Base-by-base conservation (phyloP, 345 rosid genomes). In the Heritiera littoralis region DNA sequence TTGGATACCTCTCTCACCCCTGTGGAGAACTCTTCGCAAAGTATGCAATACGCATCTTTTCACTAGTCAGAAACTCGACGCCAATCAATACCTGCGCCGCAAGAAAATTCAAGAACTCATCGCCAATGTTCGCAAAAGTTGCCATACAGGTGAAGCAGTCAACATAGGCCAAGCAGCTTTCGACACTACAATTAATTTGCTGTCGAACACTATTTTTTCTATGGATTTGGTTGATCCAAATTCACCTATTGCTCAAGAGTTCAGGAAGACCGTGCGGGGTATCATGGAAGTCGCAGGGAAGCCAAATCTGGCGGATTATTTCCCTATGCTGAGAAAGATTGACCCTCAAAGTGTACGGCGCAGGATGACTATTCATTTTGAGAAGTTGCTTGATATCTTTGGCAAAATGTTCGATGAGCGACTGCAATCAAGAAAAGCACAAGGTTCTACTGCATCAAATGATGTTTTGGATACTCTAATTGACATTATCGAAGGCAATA, bases 161-260 rank as follows among this genome's bases (percentile, higher is more conserved):
- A 84, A 84, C 56, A 80, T 90, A 0, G 86, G 92, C 18, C 79
- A 77, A 58, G 88, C 80, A 18, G 79, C 86, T 9, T 88, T 89
- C 76, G 51, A 5, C 63, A 79, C 92, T 51, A 8, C 66, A 6
- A 80, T 89, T 13, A 88, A 86, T 76, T 66, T 86, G 51, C 20
- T 88, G n/a, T 87, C 92, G 0, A 85, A 83, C 80, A 74, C 84
- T 49, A 12, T 91, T 13, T 79, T 87, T 56, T 91, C 93, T 0
- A 28, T 77, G 5, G 89, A 91, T 82, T 66, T 91, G 40, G 83
- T 76, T 46, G 79, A 83, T 78, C 76, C 79, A 17, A 79, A 75
- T 23, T 75, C 85, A 1, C 61, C 70, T 5, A 14, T 28, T 5
- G 48, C 73, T 2, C 68, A 9, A 43, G 83, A 18, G 61, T 86